A percentile compares a stretch with the other conserved stretches of the same genome.
Conservation (phyloP, 2,329 filamentous ascomycete genomes). For the Aspergillus fijiensis region DNA sequence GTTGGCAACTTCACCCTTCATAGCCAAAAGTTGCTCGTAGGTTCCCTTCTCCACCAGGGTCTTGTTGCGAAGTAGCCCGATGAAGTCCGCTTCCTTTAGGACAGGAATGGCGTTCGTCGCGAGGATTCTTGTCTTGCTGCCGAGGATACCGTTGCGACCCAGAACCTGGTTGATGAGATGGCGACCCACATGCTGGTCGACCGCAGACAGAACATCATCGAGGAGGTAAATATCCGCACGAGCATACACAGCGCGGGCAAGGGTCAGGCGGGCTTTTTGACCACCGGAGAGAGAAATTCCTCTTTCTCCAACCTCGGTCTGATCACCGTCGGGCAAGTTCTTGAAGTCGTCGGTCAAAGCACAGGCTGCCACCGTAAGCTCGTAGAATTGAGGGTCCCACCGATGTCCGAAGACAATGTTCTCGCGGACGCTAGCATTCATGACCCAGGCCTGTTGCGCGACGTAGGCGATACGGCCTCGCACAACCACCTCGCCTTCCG, state of each 20-base stretch:
- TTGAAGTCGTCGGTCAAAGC: constrained; percentile 87
- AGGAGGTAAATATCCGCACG: constrained; percentile 94
- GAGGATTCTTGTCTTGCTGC: constrained; percentile 83
- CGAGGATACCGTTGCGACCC: constrained; percentile 77
- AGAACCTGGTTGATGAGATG: constrained; percentile 95
- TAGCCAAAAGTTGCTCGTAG: constrained; percentile 85
- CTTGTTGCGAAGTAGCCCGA: constrained; percentile 79
- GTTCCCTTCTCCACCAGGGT: constrained; percentile 84
- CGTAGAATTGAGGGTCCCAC: constrained; percentile 91
- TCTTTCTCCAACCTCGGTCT: constrained; percentile 93
- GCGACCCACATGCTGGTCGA: constrained; percentile 95
- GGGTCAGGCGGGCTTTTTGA: constrained; percentile 88
- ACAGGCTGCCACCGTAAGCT: constrained; percentile 87
- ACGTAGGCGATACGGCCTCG: constrained; percentile 86
- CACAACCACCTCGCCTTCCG: constrained; percentile 77
- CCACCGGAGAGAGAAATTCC: constrained; percentile 95
- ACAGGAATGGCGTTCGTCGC: constrained; percentile 95
- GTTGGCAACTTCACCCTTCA: constrained; percentile 86
- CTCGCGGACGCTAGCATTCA: constrained; percentile 96
- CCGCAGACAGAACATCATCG: constrained; percentile 91
- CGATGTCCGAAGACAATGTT: constrained; percentile 96
- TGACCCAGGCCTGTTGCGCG: constrained; percentile 90
- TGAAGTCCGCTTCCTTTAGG: constrained; percentile 82
- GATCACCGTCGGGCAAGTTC: constrained; percentile 89
- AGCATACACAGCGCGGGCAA: constrained; percentile 93